phyloP scores from a whole-genome alignment of 2,329 filamentous ascomycete species.

The Xylariales sp. region DNA sequence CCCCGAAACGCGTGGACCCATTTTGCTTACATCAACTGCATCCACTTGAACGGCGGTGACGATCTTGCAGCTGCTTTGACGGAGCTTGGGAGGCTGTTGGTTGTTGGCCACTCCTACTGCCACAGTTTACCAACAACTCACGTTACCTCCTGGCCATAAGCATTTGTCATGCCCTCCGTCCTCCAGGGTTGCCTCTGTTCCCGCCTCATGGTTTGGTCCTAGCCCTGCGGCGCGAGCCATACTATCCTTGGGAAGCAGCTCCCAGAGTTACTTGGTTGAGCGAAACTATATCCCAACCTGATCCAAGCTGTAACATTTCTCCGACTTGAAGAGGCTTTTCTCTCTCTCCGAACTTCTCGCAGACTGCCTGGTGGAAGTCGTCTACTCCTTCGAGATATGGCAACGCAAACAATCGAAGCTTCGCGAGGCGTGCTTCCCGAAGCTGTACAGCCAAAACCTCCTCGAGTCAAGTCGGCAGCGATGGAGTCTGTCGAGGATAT shows the following conservation, averaged over 20 bases:
- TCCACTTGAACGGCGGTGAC: conserved; percentile 10
- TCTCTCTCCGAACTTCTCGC: no score
- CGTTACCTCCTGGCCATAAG: not conserved
- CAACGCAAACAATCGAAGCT: conserved; percentile 18
- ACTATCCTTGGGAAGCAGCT: no score
- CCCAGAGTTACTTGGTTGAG: no score
- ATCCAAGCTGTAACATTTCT: not conserved
- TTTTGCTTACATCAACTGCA: conserved; percentile 5
- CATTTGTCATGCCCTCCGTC: conserved; percentile 7
- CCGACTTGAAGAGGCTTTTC: not conserved
- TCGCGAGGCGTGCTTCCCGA: conserved; percentile 17
- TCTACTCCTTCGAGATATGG: no score
- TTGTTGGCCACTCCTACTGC: conserved; percentile 3
- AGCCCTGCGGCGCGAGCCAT: no score
- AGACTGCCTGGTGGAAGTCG: no score
- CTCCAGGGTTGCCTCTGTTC: no score
- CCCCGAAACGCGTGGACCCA: conserved; percentile 7
- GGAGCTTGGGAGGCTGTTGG: conserved; percentile 7
- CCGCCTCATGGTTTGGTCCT: no score
- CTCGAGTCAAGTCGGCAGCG: conserved; percentile 29
- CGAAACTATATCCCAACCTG: no score
- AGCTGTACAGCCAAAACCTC: not conserved
- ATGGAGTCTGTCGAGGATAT: conserved; percentile 80
- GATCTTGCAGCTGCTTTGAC: not conserved
- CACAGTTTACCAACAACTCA: conserved; percentile 1